These are phyloP conservation scores for Quercus ilex DNA, from an alignment of 306 rosid genomes.

Conservation along the genomic window DNA sequence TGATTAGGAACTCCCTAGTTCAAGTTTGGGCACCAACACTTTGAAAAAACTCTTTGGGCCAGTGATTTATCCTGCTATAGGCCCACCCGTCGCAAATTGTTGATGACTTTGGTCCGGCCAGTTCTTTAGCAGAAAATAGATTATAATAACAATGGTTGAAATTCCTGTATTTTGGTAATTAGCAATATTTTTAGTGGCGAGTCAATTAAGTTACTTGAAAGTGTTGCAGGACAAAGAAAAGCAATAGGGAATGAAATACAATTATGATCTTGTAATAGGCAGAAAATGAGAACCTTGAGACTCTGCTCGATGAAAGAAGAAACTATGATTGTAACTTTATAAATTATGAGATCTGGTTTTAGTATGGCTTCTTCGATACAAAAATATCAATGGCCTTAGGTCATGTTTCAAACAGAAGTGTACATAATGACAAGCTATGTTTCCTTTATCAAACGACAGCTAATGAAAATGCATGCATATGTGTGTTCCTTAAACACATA, in stretches of 20 bases:
- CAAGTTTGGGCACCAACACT: too few species aligned
- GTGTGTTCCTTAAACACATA: slow-evolving; percentile 9
- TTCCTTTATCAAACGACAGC: slow-evolving; percentile 9
- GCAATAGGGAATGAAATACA: not conserved
- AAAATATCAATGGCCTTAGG: slow-evolving; percentile 12
- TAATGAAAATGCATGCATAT: slow-evolving; percentile 9
- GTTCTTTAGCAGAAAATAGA: too few species aligned
- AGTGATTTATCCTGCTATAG: too few species aligned
- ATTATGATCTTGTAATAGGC: not conserved
- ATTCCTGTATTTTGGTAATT: too few species aligned
- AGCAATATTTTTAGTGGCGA: too few species aligned
- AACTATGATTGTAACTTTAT: not conserved
- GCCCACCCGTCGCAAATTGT: too few species aligned
- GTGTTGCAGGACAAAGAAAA: too few species aligned
- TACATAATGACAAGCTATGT: slow-evolving; percentile 15
- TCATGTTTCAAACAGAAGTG: slow-evolving; percentile 14
- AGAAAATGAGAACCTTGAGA: not conserved
- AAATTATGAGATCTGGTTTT: not conserved
- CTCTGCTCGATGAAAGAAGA: not conserved
- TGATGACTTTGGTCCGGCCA: too few species aligned
- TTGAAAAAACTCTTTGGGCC: too few species aligned
- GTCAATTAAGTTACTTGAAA: too few species aligned
- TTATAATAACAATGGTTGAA: too few species aligned
- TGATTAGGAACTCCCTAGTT: too few species aligned
- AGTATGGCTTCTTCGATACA: not conserved